A percentile compares a stretch with the other conserved stretches of the same genome.
These are phyloP conservation scores for Barnettozyma wickerhamii DNA, from an alignment of 805 yeast genomes.

Conservation along the genomic window DNA sequence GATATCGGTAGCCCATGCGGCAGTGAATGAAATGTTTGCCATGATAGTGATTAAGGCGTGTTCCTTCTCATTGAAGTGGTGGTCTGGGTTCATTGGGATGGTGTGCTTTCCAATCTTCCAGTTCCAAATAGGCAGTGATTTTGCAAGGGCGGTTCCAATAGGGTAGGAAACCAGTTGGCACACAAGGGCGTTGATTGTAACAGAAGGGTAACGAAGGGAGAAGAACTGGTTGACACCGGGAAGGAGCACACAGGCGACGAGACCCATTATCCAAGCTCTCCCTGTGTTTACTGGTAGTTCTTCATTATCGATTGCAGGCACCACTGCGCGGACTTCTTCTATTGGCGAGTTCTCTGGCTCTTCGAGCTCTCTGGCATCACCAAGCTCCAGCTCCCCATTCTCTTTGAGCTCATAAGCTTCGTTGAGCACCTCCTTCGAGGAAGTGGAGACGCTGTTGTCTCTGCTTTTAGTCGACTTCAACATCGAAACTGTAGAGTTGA, in stretches of 20 bases:
- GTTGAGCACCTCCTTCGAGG: too few species aligned
- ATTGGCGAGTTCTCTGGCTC: neutral
- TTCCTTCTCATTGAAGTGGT: constrained; percentile 64
- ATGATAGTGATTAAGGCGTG: constrained; percentile 45
- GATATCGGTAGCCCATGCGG: constrained; percentile 30
- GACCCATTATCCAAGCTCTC: constrained; percentile 1
- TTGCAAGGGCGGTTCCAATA: constrained; percentile 38
- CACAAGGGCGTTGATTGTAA: constrained; percentile 39
- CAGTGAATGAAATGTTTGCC: constrained; percentile 31
- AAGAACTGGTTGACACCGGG: constrained; percentile 51
- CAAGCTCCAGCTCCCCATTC: neutral
- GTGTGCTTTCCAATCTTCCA: constrained; percentile 30
- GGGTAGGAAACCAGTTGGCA: constrained; percentile 44
- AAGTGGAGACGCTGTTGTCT: too few species aligned
- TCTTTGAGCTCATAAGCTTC: neutral
- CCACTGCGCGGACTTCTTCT: neutral
- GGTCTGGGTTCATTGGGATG: constrained; percentile 53
- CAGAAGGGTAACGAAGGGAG: constrained; percentile 49
- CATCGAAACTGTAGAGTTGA: too few species aligned
- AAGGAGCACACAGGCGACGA: neutral
- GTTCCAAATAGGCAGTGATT: constrained; percentile 32
- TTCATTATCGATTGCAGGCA: neutral
- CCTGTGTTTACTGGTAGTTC: neutral
- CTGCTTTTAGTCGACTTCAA: too few species aligned
- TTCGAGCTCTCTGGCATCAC: neutral